Evolutionary conservation across 805 yeast genomes (phyloP), one percentile per base, ranked within the genome.

Genomic region (Dipodascopsis tothii): DNA sequence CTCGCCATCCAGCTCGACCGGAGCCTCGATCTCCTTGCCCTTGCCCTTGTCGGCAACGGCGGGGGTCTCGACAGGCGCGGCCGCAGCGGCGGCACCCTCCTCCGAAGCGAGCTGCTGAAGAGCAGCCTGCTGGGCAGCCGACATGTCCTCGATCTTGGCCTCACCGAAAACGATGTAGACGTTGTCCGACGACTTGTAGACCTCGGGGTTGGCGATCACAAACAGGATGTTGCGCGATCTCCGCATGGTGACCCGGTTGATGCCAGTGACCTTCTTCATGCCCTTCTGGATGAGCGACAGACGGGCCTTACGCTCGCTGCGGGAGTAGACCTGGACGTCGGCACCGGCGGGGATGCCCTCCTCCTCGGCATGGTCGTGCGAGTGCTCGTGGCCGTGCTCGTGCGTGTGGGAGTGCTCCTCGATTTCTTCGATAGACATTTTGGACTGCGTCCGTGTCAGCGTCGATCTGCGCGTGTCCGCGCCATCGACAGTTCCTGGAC

Each of bases 141-240:
- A 79, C 70, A 87, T 72, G 74, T 90, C 95, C 70, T 90, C 96
- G 59, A 84, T 83, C 77, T 86, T 84, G 65, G 96, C 94, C 73
- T 88, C 96, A 72, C 98, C 98, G 62, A 90, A 88, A 58, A 90
- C 96, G 60, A 90, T 81, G 76, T 84, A 92, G 59, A 94, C 81
- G 66, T 96, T 96, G 52, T 78, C 74, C 64, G 94, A 83, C 55
- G 80, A 76, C 72, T 77, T 85, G 94, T 74, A 90, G 50, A 92
- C 97, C 60, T 87, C 96, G 69, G 98, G 98, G 58, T 70, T 67
- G 67, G 85, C 92, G 71, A 90, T 84, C 64, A 92, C 95, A 68
- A 81, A 78, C 65, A 87, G 81, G 66, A 81, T 78, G 79, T 85
- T 84, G 68, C 88, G 87, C 73, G 84, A 81, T 18, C 54, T 44